A percentile compares a stretch with the other conserved stretches of the same genome.
phyloP scores from a whole-genome alignment of 2,329 filamentous ascomycete genomes.

The Thermoascus crustaceus region DNA sequence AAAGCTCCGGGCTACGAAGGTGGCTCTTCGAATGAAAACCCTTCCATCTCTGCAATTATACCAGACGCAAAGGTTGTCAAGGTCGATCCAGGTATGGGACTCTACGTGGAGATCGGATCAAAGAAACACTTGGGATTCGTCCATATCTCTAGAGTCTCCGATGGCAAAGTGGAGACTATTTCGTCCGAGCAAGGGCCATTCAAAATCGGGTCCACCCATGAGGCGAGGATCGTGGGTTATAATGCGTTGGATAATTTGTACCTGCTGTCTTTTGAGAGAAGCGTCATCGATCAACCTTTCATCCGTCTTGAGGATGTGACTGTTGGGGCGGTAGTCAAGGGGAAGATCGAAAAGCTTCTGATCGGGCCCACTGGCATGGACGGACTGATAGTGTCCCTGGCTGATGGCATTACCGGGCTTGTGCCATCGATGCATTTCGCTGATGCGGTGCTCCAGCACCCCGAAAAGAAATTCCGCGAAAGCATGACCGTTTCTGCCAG shows the following conservation, averaged over 20 bases:
- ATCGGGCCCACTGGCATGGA: slow-evolving; percentile 69
- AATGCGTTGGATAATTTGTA: slow-evolving; percentile 81
- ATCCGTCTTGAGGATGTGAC: slow-evolving; percentile 85
- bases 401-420: slow-evolving; percentile 80
- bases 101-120: slow-evolving; percentile 67
- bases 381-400: slow-evolving; percentile 73
- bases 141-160: slow-evolving; percentile 86
- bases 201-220: slow-evolving; percentile 69
- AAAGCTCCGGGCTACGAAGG: slow-evolving; percentile 22
- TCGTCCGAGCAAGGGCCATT: slow-evolving; percentile 69
- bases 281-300: slow-evolving; percentile 76
- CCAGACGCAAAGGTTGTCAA: slow-evolving; percentile 70
- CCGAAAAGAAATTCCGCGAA: slow-evolving; percentile 91
- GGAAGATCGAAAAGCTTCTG: slow-evolving; percentile 75
- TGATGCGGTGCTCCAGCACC: slow-evolving; percentile 79
- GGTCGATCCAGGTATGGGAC: slow-evolving; percentile 70
- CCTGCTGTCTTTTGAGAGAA: slow-evolving; percentile 74
- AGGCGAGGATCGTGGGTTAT: slow-evolving; percentile 75
- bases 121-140: slow-evolving; percentile 70
- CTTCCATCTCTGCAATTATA: slow-evolving; percentile 57
- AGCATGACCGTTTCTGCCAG: slow-evolving; percentile 76
- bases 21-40: slow-evolving; percentile 39
- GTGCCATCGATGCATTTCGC: slow-evolving; percentile 83
- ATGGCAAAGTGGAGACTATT: slow-evolving; percentile 78
- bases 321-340: slow-evolving; percentile 70